Evolutionary conservation across 768 basidiomycete species (phyloP).

Genomic region (Lactifluus pinguis): DNA sequence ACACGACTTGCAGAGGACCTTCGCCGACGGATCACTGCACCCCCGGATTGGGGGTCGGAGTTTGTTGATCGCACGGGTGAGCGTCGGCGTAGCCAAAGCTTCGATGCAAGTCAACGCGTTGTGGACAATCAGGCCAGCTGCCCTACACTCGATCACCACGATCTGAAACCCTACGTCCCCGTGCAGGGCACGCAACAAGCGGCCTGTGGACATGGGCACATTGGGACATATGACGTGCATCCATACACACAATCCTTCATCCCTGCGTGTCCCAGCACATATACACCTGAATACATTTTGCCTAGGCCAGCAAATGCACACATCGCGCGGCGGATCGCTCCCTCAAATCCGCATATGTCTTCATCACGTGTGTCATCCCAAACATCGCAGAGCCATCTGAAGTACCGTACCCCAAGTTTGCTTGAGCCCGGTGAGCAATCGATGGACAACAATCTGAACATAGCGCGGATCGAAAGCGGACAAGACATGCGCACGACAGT

Average conservation of each 20-base stretch:
- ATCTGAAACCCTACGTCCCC: not conserved
- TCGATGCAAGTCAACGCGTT: conserved; percentile 8
- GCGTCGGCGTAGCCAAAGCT: conserved; percentile 19
- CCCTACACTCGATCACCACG: not conserved
- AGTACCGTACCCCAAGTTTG: conserved; percentile 6
- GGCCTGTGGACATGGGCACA: not conserved
- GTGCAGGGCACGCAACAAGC: not conserved
- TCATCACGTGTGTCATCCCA: conserved; percentile 20
- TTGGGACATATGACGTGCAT: conserved; percentile 1
- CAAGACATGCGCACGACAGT: conserved; percentile 75
- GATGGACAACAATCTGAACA: conserved; percentile 53
- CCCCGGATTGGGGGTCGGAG: conserved; percentile 12
- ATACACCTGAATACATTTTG: conserved; percentile 13
- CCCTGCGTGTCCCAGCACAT: conserved; percentile 10
- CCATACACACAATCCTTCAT: conserved; percentile 14
- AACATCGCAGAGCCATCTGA: conserved; percentile 12
- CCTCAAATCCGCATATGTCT: conserved; percentile 2
- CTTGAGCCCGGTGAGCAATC: conserved; percentile 17
- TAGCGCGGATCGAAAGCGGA: conserved; percentile 66
- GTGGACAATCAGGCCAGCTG: not conserved
- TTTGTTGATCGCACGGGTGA: conserved; percentile 8
- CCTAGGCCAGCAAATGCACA: conserved; percentile 10
- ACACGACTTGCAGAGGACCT: conserved; percentile 15
- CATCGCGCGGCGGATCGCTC: conserved; percentile 5
- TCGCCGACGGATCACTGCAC: conserved; percentile 11